Base-by-base conservation (phyloP, 768 basidiomycete genomes). In the Lactarius trivialis region DNA sequence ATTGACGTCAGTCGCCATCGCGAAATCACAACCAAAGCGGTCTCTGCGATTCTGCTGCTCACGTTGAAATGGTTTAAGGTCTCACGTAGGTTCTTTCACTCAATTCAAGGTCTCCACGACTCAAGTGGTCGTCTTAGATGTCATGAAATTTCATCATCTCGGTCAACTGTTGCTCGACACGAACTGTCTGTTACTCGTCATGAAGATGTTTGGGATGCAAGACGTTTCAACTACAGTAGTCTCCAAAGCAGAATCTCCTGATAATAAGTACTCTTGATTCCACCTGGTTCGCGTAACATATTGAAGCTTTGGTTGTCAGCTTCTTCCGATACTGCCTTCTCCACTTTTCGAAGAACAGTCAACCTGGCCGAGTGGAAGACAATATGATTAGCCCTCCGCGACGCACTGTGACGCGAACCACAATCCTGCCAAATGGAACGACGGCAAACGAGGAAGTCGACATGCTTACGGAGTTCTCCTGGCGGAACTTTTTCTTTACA, bases 151-250 rank as follows among this genome's bases (percentile, higher is more conserved):
- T 71, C 95, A 99, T 73, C 93, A 98, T 73, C 80, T 99, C 26
- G 93, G 93, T n/a, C 94, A 96, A 73, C 83, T 93, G 36, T 77
- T 99, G 8, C 84, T 99, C 49, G 96, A 98, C 68, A 95, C 93
- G 26, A 98, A 98, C 69, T 96, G 94, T 71, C 75, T 98, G 14
- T 77, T 98, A 33, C 79, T 98, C 33, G 91, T 98, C 55, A 76
- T 99, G 68, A 98, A 98, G 78, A 97, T 98, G 88, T 98, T 98
- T 73, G 93, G 95, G n/a, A 73, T 98, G 65, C 91, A 94, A 72
- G 97, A 99, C 71, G 88, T 97, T 3, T 81, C 89, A 0, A 80
- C 81, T 19, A 84, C 88, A 5, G 89, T 99, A 7, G 78, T 91
- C n/a, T 85, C 91, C 9, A 93, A 88, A 72, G 89, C 92, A 30